Evolutionary conservation across 106 monocot species (phyloP).

Genomic region (Platanthera zijinensis): DNA sequence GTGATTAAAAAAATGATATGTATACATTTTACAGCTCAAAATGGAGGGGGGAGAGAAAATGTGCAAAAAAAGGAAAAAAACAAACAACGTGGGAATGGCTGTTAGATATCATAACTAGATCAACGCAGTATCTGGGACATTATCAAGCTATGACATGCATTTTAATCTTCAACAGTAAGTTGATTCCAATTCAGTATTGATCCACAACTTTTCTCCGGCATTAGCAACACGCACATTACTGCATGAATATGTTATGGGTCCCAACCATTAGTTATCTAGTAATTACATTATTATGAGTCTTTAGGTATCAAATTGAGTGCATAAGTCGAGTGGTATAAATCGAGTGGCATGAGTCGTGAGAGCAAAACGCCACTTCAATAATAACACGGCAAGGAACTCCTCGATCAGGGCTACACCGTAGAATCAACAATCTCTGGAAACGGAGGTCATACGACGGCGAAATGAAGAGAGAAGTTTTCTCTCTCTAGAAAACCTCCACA

Average conservation of each 20-base stretch:
- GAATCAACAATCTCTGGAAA: too few species aligned
- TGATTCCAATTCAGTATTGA: not conserved
- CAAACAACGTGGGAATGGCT: not conserved
- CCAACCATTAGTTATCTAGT: not conserved
- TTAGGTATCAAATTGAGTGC: too few species aligned
- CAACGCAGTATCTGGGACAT: not conserved
- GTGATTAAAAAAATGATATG: not conserved
- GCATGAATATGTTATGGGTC: not conserved
- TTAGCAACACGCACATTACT: not conserved
- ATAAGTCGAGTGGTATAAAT: too few species aligned
- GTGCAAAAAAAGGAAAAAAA: not conserved
- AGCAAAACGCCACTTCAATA: too few species aligned
- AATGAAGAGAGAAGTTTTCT: too few species aligned
- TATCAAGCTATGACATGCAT: not conserved
- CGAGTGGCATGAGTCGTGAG: too few species aligned
- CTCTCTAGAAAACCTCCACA: too few species aligned
- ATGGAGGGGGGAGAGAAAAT: not conserved
- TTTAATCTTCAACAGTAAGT: not conserved
- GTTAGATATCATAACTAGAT: not conserved
- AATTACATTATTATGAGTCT: too few species aligned
- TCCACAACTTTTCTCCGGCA: not conserved
- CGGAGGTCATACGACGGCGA: too few species aligned
- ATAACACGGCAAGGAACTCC: too few species aligned
- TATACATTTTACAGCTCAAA: not conserved
- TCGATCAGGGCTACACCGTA: too few species aligned